Conservation (phyloP, 2,329 filamentous ascomycete species). For the Penicillium aurantiogriseum region DNA sequence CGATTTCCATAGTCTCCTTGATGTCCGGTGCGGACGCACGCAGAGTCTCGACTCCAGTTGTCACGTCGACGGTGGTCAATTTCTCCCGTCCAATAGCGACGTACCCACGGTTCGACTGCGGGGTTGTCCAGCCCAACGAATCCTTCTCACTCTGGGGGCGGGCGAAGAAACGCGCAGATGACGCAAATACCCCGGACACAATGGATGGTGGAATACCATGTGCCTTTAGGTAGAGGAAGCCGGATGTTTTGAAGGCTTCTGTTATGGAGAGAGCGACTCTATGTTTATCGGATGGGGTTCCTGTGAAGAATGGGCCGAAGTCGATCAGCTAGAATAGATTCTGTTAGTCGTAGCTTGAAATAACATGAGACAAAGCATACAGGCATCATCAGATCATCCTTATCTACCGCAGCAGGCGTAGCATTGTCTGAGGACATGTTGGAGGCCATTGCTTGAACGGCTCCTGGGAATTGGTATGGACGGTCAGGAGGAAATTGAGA, state of each 20-base stretch:
- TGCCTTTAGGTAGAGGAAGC: constrained; percentile 86
- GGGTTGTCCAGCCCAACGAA: constrained; percentile 66
- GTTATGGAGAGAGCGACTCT: constrained; percentile 70
- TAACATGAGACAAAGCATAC: constrained; percentile 23
- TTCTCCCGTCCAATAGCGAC: constrained; percentile 70
- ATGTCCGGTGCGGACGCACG: constrained; percentile 52
- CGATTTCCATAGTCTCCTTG: constrained; percentile 63
- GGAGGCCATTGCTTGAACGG: background rate
- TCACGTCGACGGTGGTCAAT: constrained; percentile 58
- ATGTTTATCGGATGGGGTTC: constrained; percentile 59
- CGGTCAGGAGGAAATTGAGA: background rate
- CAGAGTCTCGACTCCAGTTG: constrained; percentile 57
- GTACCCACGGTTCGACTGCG: constrained; percentile 72
- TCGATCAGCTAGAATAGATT: constrained; percentile 65
- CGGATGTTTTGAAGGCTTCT: constrained; percentile 76
- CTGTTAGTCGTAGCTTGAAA: background rate
- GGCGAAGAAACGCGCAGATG: constrained; percentile 69
- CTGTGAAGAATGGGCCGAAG: constrained; percentile 70
- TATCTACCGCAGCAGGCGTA: constrained; percentile 38
- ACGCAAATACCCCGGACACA: constrained; percentile 62
- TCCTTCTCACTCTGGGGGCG: constrained; percentile 64
- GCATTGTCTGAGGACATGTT: constrained; percentile 15
- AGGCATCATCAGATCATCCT: constrained; percentile 47
- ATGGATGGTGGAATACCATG: constrained; percentile 65
- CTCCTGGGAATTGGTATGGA: background rate